Conservation (phyloP, 2,329 filamentous ascomycete species). For the Cladobotryum protrusum region DNA sequence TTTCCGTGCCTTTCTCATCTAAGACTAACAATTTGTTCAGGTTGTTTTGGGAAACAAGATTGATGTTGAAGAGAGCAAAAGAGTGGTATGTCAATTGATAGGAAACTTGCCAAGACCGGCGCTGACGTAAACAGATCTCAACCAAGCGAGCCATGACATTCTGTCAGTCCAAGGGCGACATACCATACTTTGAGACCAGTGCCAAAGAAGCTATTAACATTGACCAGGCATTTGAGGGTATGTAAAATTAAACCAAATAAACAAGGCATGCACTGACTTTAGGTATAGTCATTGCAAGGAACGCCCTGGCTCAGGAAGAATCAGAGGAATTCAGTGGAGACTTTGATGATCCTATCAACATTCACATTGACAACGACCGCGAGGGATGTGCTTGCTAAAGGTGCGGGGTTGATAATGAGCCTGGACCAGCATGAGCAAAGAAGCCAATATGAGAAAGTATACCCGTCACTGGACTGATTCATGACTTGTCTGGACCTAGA, state of each 20-base stretch:
- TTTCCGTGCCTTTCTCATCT: too few species aligned
- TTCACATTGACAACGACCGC: conserved; percentile 89
- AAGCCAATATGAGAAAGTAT: conserved; percentile 9
- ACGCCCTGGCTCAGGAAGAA: conserved; percentile 93
- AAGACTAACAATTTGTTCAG: conserved; percentile 37
- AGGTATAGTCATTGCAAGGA: conserved; percentile 84
- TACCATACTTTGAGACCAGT: conserved; percentile 98
- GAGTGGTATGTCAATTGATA: conserved; percentile 55
- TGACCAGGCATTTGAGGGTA: conserved; percentile 70
- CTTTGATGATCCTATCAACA: conserved; percentile 97
- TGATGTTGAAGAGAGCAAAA: conserved; percentile 95
- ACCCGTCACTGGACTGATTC: conserved; percentile 9
- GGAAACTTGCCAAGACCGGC: background rate
- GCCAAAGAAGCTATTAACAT: conserved; percentile 99
- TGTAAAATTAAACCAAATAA: conserved; percentile 13
- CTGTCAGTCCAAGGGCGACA: conserved; percentile 94
- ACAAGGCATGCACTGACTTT: background rate
- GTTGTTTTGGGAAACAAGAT: conserved; percentile 98
- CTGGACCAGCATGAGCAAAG: conserved; percentile 1
- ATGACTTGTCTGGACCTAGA: conserved; percentile 12
- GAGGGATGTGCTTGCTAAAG: conserved; percentile 86
- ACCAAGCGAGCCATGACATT: conserved; percentile 95
- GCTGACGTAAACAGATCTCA: conserved; percentile 58
- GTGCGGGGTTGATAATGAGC: conserved; percentile 3
- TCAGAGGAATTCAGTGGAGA: conserved; percentile 96